Base-by-base conservation (phyloP, 2,329 filamentous ascomycete species). In the Sporothrix brunneoviolacea region DNA sequence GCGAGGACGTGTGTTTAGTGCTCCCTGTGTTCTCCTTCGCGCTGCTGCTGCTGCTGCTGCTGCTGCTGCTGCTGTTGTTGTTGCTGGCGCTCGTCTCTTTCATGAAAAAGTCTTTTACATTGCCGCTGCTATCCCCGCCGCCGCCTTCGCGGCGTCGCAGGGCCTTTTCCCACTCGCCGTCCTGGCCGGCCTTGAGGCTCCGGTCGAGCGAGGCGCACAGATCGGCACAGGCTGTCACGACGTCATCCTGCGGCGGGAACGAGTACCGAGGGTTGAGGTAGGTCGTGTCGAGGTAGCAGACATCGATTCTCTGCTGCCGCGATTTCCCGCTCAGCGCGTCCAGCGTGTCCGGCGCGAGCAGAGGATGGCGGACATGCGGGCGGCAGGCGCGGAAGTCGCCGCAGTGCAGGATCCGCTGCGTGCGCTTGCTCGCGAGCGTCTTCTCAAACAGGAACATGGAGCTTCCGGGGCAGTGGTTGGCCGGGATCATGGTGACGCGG, bases 231-330 rank as follows among this genome's bases (percentile, higher is more conserved):
- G 91, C 86, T 55, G 79, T 74, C 54, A 97, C 89, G 56, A 98
- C 93, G 58, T 93, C 84, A 51, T 85, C 77, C 64, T 98, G 93
- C 4, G 81, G 84, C 0, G 93, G 93, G 59, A 98, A 98, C 0
- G 91, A 85, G 66, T 97, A 98, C 56, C 91, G 90, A 0, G 93
- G 93, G 56, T 93, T 95, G 10, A 98, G 77, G 64, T 98, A 98
- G 0, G 93, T 98, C 0, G 93, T 98, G 64, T 98, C 93, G 8
- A 98, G 80, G 64, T 98, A 98, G 70, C 93, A 97, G 24, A 91
- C 82, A 61, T 98, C 91, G 49, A 98, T 90, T 60, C 84, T 88
- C 63, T 97, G 93, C 61, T 93, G 86, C 52, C 75, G 82, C 1
- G 71, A 72, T 64, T 86, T 86, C 1, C 88, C 87, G 8, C 86